Base-by-base conservation (phyloP, 2,329 filamentous ascomycete species). In the Ustulina deusta region DNA sequence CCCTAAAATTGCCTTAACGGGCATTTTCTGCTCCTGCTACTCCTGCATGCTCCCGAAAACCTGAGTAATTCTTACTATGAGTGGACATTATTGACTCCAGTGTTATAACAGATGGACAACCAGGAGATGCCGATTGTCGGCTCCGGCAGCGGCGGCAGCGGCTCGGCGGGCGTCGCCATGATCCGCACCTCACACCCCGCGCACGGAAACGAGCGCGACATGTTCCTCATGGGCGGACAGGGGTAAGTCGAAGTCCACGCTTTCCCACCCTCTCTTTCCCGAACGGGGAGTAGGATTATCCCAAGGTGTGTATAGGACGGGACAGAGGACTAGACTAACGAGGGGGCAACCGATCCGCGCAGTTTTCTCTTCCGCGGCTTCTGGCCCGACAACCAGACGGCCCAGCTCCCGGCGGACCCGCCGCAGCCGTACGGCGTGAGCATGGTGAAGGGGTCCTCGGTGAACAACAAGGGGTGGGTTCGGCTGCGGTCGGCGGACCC, bases 381-480 rank as follows among this genome's bases (percentile, higher is more conserved):
- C 65, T 71, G 70, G 71, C 70, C 70, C 20, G 64, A 64, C 29
- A 65, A 63, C 54, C 71, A 72, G 49, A 71, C 74, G 20, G 74
- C 73, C 4, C 58, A 57, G n/a, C 63, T 70, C 15, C 75, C 77
- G 1, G 46, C 70, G 11, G 75, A 78, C n/a, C 74, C 73, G 49
- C 58, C 69, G 20, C 66, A 72, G 64, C 72, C 77, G 2, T 78
- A 78, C 68, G 77, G 77, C 56, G 75, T 80, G 32, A 75, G 73
- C 69, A 78, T 80, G 74, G 77, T 79, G 40, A 80, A 80, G 69
- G 76, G 76, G 2, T 81, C 81, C 32, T 79, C 77, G 36, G 77
- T 79, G 5, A 92, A 92, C 61, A 81, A 82, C 52, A 82, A 82
- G 10, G 90, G 90, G 15, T 70, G 87, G 0, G 88, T 92, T 20